Evolutionary conservation across 139 green algal genomes (phyloP).

Genomic region (Chlorella sorokiniana): DNA sequence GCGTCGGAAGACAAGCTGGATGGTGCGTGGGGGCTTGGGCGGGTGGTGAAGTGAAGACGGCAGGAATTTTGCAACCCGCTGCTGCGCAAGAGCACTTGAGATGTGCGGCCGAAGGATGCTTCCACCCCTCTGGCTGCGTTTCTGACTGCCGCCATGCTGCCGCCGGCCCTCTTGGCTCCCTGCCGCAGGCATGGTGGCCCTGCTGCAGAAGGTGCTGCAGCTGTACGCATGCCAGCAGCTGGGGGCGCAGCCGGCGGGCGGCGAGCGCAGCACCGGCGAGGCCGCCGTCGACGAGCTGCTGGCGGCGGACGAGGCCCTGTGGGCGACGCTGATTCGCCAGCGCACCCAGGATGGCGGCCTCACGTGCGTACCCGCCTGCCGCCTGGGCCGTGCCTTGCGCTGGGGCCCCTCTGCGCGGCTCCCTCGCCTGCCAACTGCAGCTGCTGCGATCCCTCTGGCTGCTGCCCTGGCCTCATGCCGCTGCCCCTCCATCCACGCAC

Average conservation of each 20-base stretch:
- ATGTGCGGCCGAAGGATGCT: neutral
- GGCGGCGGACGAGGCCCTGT: constrained; percentile 66
- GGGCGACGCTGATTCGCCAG: constrained; percentile 50
- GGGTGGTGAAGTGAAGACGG: neutral
- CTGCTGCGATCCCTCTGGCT: no score
- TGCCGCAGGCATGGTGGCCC: constrained; percentile 68
- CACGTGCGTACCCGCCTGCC: constrained; percentile 2
- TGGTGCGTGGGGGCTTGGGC: constrained; percentile 25
- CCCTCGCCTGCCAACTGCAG: no score
- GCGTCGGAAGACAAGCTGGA: constrained; percentile 75
- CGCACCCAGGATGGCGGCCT: neutral
- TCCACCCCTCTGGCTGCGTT: neutral
- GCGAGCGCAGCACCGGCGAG: constrained; percentile 16
- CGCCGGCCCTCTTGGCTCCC: neutral
- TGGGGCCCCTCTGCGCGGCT: neutral
- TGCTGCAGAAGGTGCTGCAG: constrained; percentile 91
- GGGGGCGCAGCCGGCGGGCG: neutral
- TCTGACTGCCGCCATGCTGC: neutral
- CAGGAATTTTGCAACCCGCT: no score
- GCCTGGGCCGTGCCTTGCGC: neutral
- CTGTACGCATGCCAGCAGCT: constrained; percentile 81
- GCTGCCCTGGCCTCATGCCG: neutral
- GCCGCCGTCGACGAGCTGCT: constrained; percentile 55
- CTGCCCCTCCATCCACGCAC: neutral
- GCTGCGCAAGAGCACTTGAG: no score